Conservation (phyloP, 805 yeast species). For the Yarrowia sp. region DNA sequence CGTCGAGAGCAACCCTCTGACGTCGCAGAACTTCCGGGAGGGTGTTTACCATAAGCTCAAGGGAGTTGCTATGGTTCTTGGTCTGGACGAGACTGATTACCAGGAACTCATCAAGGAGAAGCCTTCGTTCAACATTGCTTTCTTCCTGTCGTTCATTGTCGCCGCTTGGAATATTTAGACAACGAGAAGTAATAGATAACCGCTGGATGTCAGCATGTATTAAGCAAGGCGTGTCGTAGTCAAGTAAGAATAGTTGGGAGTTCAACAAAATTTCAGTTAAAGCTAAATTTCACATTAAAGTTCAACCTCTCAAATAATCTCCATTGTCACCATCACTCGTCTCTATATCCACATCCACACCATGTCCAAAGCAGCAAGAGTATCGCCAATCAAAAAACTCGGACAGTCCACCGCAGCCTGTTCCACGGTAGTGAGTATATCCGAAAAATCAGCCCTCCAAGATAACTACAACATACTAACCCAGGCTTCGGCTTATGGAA, state of each 20-base stretch:
- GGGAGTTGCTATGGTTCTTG: constrained; percentile 27
- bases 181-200: neutral
- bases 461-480: neutral
- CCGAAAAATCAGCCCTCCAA: too few relatives aligned
- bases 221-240: too few relatives aligned
- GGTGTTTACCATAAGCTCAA: constrained; percentile 23
- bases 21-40: constrained; percentile 24
- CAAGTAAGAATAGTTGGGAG: too few relatives aligned
- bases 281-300: neutral
- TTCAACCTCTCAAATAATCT: neutral
- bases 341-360: neutral
- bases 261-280: neutral
- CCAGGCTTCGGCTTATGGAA: constrained; percentile 28
- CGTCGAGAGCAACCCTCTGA: constrained; percentile 31
- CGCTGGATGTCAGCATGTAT: neutral
- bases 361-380: constrained; percentile 20
- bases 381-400: constrained; percentile 23
- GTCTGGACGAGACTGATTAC: constrained; percentile 29
- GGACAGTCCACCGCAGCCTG: constrained; percentile 20
- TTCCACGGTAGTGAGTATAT: constrained; percentile 3
- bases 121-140: constrained; percentile 22
- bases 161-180: constrained; percentile 19
- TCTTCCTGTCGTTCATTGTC: constrained; percentile 2
- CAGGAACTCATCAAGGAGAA: constrained; percentile 32
- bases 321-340: neutral